Evolutionary conservation across 225 moss, liverwort and hornwort species (phyloP), one percentile per base, ranked within the genome.

Genomic region (Bryum argenteum): DNA sequence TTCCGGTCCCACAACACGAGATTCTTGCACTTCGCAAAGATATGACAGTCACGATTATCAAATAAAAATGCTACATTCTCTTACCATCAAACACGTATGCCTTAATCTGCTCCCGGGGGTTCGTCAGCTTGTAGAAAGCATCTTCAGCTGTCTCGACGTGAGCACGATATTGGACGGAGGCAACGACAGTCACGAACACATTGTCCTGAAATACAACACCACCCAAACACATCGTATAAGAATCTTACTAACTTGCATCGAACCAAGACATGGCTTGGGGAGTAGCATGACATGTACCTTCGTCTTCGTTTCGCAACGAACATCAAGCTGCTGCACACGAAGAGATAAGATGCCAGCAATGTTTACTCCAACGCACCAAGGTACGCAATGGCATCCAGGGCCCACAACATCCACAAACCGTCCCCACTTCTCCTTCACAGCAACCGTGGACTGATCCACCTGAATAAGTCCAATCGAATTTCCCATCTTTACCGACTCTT

Each of bases 21-120:
- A 38, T 8, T 9, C 21, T 48, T 33, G 3, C 52, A 58, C 42
- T 37, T 57, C 37, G 23, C 56, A 71, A n/a, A 50, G 1, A 21
- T 11, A 50, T 55, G 33, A 62, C 11, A 12, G 61, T 17, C 33
- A 42, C 11, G 50, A 21, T n/a, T 56, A 62, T 9, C 61, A 21
- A 54, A 18, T 52, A 47, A 22, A 10, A 47, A 42, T 20, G 61
- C 9, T n/a, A 54, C 8, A 14, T 13, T 22, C 8, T 8, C 79
- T 59, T 58, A 94, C 94, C 94, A 79, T 94, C 94, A 59, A 94
- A 94, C 21, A 94, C 94, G 67, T 94, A 94, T 18, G 94, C 84
- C 80, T 91, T 91, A 21, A 94, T 94, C 72, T 94, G 94, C 69
- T 88, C 79, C 19, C 78, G 84, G 63, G 94, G 94, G 63, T 87